A percentile compares a stretch with the other conserved stretches of the same genome.
Evolutionary conservation across 2,329 filamentous ascomycete species (phyloP).

Genomic region (Kalmusia sp.): DNA sequence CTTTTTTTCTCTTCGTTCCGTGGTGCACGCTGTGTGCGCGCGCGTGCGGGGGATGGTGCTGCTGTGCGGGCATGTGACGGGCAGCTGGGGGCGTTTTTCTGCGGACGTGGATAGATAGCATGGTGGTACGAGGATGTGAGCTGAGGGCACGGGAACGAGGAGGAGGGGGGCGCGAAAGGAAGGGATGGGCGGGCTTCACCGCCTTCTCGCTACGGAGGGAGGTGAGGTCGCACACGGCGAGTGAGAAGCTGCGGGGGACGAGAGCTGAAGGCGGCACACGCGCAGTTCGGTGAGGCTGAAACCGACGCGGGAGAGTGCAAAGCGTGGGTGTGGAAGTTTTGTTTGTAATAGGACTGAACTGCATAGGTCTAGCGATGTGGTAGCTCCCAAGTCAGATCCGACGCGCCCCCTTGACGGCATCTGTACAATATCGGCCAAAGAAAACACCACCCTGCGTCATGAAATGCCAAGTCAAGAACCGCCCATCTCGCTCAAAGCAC

Average conservation of each 20-base stretch:
- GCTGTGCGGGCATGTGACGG: neutral
- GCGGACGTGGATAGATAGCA: neutral
- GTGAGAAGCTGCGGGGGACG: no score
- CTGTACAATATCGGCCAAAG: neutral
- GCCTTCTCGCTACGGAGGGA: neutral
- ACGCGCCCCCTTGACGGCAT: no score
- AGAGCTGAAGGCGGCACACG: neutral
- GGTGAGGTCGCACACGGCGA: neutral
- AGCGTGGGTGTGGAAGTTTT: neutral
- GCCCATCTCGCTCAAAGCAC: neutral
- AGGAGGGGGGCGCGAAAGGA: neutral
- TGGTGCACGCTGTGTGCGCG: neutral
- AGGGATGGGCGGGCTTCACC: neutral
- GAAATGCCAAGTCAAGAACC: constrained; percentile 1
- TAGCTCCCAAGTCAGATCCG: no score
- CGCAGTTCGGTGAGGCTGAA: no score
- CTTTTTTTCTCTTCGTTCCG: no score
- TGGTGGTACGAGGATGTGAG: no score
- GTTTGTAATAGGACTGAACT: neutral
- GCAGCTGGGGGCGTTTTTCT: neutral
- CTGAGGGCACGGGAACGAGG: no score
- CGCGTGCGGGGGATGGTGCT: neutral
- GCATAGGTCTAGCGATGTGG: constrained; percentile 8
- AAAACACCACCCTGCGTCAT: neutral
- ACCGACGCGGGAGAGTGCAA: no score